Evolutionary conservation across 352 stramenopile genomes (phyloP).

Genomic region (Phytophthora aleatoria): DNA sequence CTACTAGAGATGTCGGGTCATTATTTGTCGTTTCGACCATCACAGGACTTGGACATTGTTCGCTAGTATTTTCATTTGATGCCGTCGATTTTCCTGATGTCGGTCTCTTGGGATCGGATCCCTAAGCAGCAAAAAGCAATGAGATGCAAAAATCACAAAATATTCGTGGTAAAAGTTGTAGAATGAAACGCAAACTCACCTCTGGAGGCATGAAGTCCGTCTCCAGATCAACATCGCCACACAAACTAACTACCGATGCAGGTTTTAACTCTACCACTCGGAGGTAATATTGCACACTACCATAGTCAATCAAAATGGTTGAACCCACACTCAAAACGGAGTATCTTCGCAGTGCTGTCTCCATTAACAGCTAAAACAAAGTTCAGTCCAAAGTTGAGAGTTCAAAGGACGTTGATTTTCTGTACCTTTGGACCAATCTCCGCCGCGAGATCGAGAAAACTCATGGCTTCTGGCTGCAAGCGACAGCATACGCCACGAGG

Average conservation of each 20-base stretch:
- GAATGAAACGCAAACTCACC: conserved; percentile 7
- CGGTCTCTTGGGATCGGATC: conserved; percentile 23
- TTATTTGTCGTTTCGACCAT: neutral
- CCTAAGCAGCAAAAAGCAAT: conserved; percentile 8
- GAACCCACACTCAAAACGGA: conserved; percentile 57
- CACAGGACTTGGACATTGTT: neutral
- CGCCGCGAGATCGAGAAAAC: conserved; percentile 58
- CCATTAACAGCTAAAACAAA: conserved; percentile 48
- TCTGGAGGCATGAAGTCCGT: conserved; percentile 58
- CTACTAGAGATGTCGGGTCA: neutral
- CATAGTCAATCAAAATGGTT: conserved; percentile 63
- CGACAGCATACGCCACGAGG: conserved; percentile 60
- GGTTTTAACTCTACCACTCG: conserved; percentile 62
- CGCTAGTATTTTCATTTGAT: conserved; percentile 1
- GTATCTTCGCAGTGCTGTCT: conserved; percentile 60
- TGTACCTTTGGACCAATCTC: conserved; percentile 62
- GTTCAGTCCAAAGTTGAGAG: neutral
- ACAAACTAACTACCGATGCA: conserved; percentile 47
- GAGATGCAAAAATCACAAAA: neutral
- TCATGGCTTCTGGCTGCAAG: conserved; percentile 48
- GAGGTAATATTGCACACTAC: conserved; percentile 45
- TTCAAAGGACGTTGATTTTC: neutral
- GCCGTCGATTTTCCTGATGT: conserved; percentile 5
- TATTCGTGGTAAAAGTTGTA: neutral
- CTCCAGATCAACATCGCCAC: conserved; percentile 70